Evolutionary conservation across 768 basidiomycete species (phyloP), one percentile per base, ranked within the genome.

Genomic region (Tylopilus sp.): DNA sequence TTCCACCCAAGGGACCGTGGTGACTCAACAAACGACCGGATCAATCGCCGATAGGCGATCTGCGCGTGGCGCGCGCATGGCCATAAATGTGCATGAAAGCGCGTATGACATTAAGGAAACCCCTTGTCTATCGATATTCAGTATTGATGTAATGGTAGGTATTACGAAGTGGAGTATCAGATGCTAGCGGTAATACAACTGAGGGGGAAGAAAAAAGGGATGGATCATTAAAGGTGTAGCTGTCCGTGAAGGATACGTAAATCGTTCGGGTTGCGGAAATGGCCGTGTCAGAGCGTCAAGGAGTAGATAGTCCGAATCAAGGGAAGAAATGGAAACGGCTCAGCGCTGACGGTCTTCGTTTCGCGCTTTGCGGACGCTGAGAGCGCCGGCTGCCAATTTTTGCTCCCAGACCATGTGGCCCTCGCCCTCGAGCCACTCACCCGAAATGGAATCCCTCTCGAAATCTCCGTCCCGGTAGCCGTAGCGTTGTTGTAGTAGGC

Each of bases 391-490:
- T 2, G 69, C 66, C 14, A 72, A 76, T 63, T 79, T 81, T 46
- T 78, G 77, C 59, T 89, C 85, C 88, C 89, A 91, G 21, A 65
- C 49, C 19, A 66, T 63, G 38, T 79, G 82, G 13, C 84, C 84
- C 65, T 92, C 86, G 26, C 80, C 84, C 14, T 80, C 78, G 16
- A 76, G 38, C 91, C 91, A 93, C 30, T 78, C 76, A 13, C 85
- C 85, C 0, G 83, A 80, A 37, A 67, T 53, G 1, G 83, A 70
- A 57, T 89, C 80, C 44, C 85, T 79, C 61, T 93, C 91, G 60
- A 93, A 93, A 64, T 93, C 90, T 1, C 90, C 90, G 67, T 93
- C 90, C 50, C 79, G 79, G 70, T 93, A 93, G 25, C 78, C 80
- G 63, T 89, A 93, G 36, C 89, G 80, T 58, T 79, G 64, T 66